Evolutionary conservation across 2,329 filamentous ascomycete genomes (phyloP).

Genomic region (Pseudogymnoascus sp.): DNA sequence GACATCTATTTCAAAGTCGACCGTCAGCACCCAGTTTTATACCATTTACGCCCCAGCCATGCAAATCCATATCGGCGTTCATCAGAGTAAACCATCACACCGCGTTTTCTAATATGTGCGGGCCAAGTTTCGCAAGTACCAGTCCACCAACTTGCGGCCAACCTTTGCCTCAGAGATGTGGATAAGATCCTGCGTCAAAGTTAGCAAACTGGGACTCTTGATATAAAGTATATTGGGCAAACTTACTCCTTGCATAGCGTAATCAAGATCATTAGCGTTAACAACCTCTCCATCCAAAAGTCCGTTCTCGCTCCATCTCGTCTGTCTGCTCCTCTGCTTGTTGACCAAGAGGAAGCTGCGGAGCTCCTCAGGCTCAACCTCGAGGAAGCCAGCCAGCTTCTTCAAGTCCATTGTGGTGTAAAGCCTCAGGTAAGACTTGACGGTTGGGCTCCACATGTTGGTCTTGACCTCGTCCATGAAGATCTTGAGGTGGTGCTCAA

Average conservation of each 20-base stretch:
- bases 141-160: constrained; percentile 92
- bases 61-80: constrained; percentile 10
- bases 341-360: constrained; percentile 91
- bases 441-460: constrained; percentile 94
- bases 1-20: constrained; percentile 9
- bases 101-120: constrained; percentile 67
- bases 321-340: constrained; percentile 96
- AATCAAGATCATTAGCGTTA: constrained; percentile 92
- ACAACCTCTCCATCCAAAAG: constrained; percentile 87
- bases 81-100: constrained; percentile 7
- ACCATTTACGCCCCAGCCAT: constrained; percentile 10
- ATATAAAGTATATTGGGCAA: constrained; percentile 10
- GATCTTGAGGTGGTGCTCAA: constrained; percentile 93
- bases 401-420: constrained; percentile 99
- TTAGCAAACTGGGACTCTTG: constrained; percentile 18
- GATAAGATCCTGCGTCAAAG: constrained; percentile 66
- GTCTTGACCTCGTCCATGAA: constrained; percentile 99
- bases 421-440: constrained; percentile 96
- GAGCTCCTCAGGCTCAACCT: constrained; percentile 93
- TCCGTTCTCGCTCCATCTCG: constrained; percentile 85
- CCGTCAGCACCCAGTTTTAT: constrained; percentile 9
- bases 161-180: constrained; percentile 99
- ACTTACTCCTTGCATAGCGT: constrained; percentile 87
- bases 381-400: constrained; percentile 95
- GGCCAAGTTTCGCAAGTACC: constrained; percentile 95